These are phyloP conservation scores for Fraxinus greggii DNA, from an alignment of 305 asterid species.

Conservation along the genomic window DNA sequence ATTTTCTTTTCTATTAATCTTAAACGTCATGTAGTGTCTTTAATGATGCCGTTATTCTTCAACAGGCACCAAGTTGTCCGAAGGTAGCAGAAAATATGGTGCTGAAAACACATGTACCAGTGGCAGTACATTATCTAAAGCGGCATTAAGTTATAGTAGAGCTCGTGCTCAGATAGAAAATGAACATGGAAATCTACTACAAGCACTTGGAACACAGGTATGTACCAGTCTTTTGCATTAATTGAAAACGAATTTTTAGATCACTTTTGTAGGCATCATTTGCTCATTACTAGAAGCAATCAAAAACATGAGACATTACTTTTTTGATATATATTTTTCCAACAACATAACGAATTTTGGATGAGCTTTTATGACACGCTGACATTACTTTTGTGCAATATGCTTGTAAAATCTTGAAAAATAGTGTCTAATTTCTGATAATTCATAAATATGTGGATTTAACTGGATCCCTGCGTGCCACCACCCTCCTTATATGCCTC, in stretches of 20 bases:
- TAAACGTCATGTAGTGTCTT: background rate
- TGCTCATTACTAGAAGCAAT: background rate
- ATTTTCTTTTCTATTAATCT: constrained; percentile 2
- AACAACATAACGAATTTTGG: background rate
- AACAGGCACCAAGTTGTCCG: constrained; percentile 54
- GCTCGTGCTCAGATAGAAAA: constrained; percentile 53
- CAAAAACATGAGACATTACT: background rate
- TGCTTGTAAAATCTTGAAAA: background rate
- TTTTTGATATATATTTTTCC: background rate
- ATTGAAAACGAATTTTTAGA: background rate
- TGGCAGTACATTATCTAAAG: constrained; percentile 45
- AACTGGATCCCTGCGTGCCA: background rate
- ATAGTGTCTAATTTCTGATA: background rate
- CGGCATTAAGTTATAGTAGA: constrained; percentile 40
- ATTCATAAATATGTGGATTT: background rate
- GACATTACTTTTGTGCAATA: background rate
- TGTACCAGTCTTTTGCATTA: background rate
- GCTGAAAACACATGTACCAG: constrained; percentile 53
- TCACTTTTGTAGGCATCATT: background rate
- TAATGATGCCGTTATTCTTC: constrained; percentile 12
- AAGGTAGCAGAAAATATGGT: constrained; percentile 55
- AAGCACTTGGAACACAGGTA: constrained; percentile 62
- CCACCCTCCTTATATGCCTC: background rate
- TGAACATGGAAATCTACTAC: constrained; percentile 47
- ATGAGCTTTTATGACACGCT: background rate